Conservation (phyloP, 2,329 filamentous ascomycete species). For the Blastomyces gilchristii region DNA sequence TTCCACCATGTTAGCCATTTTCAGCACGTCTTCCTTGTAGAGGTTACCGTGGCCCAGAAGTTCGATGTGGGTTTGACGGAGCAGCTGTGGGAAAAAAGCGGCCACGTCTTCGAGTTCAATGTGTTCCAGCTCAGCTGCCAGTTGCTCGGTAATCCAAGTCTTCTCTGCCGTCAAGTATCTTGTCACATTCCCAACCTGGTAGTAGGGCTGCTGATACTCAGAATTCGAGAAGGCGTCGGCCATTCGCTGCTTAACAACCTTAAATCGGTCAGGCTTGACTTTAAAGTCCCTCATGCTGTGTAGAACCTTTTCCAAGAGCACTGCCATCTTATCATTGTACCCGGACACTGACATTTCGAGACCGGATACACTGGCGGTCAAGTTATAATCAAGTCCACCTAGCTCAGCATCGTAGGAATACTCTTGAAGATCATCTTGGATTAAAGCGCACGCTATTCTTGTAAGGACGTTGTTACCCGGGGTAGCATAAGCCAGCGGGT, state of each 20-base stretch:
- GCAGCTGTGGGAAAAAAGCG: slow-evolving; percentile 66
- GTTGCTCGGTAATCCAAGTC: slow-evolving; percentile 68
- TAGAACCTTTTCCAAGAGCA: slow-evolving; percentile 81
- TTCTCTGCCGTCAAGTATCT: slow-evolving; percentile 69
- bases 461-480: slow-evolving; percentile 69
- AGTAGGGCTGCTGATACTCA: slow-evolving; percentile 79
- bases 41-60: slow-evolving; percentile 83
- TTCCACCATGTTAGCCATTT: slow-evolving; percentile 73
- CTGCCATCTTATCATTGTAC: slow-evolving; percentile 92
- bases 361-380: slow-evolving; percentile 62
- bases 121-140: slow-evolving; percentile 62
- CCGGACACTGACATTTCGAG: slow-evolving; percentile 71
- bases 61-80: slow-evolving; percentile 79
- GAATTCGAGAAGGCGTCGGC: slow-evolving; percentile 71
- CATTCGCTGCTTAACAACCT: slow-evolving; percentile 79
- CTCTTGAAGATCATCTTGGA: slow-evolving; percentile 79
- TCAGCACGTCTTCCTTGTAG: slow-evolving; percentile 84
- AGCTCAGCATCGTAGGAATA: slow-evolving; percentile 95
- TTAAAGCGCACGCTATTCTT: slow-evolving; percentile 70
- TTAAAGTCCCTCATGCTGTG: slow-evolving; percentile 73
- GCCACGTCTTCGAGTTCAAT: slow-evolving; percentile 66
- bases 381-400: slow-evolving; percentile 72
- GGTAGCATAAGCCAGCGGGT: slow-evolving; percentile 66
- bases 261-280: slow-evolving; percentile 76
- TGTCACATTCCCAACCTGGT: slow-evolving; percentile 74